Percentiles rank a stretch among this genome's conserved stretches.
Conservation (phyloP, 345 rosid genomes). For the Corymbia maculata region DNA sequence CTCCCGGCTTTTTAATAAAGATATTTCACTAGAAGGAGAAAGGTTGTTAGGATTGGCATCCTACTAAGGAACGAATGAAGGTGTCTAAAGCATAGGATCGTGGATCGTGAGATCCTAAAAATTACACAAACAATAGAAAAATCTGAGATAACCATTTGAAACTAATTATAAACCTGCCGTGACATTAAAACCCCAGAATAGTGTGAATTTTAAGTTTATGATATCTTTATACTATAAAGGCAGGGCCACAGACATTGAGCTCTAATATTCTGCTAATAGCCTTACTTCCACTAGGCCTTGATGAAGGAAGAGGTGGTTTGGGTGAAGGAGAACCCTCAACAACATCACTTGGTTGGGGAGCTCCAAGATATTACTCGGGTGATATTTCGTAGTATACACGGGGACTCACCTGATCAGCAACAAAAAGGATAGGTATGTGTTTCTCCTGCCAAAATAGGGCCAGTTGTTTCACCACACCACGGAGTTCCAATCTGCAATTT, state of each 20-base stretch:
- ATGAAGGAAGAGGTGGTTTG: neutral
- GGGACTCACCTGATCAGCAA: slow-evolving; percentile 58
- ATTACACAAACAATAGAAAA: too few species aligned
- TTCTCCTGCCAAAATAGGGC: slow-evolving; percentile 65
- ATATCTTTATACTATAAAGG: neutral
- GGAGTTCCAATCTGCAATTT: slow-evolving; percentile 48
- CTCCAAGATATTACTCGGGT: neutral
- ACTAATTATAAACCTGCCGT: too few species aligned
- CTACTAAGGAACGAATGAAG: too few species aligned
- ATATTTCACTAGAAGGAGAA: too few species aligned
- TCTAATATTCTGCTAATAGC: neutral
- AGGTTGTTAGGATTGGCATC: too few species aligned
- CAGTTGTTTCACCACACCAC: slow-evolving; percentile 21
- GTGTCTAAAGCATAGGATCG: too few species aligned
- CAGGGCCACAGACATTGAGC: neutral
- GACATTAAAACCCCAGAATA: neutral
- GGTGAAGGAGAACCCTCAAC: neutral
- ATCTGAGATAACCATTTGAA: too few species aligned
- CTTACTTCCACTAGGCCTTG: neutral
- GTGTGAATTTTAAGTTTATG: neutral
- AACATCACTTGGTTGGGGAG: too few species aligned
- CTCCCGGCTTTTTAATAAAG: too few species aligned
- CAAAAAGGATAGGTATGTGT: slow-evolving; percentile 49
- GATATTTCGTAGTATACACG: neutral
- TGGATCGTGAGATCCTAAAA: too few species aligned